phyloP scores from a whole-genome alignment of 2,329 filamentous ascomycete genomes.

The Hymenoscyphus albidus region DNA sequence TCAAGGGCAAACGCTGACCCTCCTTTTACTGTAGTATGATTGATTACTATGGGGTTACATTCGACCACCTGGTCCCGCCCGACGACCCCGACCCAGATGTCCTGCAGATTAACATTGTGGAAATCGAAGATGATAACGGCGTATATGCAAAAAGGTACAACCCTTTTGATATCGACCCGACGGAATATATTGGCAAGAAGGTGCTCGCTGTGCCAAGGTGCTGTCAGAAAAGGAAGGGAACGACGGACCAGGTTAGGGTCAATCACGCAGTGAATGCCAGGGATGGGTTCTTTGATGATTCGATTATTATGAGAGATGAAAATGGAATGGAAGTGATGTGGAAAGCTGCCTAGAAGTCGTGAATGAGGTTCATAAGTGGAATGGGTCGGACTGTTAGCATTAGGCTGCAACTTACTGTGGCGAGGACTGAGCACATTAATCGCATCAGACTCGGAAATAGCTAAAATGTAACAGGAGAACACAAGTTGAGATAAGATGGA shows the following conservation, averaged over 20 bases:
- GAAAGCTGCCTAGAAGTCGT: too few relatives aligned
- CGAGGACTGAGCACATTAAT: background rate
- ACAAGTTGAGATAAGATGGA: too few relatives aligned
- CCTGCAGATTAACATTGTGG: conserved; percentile 42
- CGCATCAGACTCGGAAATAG: too few relatives aligned
- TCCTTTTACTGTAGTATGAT: conserved; percentile 23
- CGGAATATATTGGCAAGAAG: conserved; percentile 39
- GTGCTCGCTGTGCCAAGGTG: conserved; percentile 42
- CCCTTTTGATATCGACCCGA: conserved; percentile 36
- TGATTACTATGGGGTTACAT: conserved; percentile 39
- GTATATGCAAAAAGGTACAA: conserved; percentile 39
- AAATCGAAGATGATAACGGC: too few relatives aligned
- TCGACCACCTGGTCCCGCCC: conserved; percentile 39
- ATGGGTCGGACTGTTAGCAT: background rate
- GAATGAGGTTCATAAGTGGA: too few relatives aligned
- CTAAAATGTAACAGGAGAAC: too few relatives aligned
- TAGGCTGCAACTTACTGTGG: conserved; percentile 1
- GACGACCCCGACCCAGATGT: conserved; percentile 40
- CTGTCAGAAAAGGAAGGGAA: conserved; percentile 39
- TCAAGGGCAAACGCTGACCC: background rate
- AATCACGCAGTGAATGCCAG: conserved; percentile 31
- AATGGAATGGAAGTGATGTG: too few relatives aligned
- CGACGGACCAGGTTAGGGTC: conserved; percentile 35
- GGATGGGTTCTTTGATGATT: too few relatives aligned
- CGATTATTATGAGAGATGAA: too few relatives aligned